Conservation (phyloP, 352 stramenopile species). For the Phytophthora syringae region DNA sequence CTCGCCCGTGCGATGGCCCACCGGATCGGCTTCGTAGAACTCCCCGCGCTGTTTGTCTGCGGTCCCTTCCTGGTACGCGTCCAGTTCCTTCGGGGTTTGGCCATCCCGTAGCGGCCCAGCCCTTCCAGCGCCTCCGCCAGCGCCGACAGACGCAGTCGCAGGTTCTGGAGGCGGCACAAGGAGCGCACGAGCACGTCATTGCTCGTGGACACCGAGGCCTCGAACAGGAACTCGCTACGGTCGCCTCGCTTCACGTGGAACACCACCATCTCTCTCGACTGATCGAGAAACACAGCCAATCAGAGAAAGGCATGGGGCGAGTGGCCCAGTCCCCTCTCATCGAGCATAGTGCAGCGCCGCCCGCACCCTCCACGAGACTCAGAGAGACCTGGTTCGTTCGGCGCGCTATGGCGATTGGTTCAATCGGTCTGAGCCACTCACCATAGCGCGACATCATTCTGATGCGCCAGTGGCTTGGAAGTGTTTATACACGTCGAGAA, state of each 20-base stretch:
- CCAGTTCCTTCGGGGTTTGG: slow-evolving; percentile 89
- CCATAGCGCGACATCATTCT: too few relatives aligned
- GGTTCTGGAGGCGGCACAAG: slow-evolving; percentile 87
- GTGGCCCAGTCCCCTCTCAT: too few relatives aligned
- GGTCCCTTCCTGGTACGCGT: slow-evolving; percentile 81
- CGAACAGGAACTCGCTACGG: slow-evolving; percentile 92
- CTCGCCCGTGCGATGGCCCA: slow-evolving; percentile 88
- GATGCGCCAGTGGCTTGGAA: too few relatives aligned
- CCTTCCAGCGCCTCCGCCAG: slow-evolving; percentile 81
- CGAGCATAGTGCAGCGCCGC: too few relatives aligned
- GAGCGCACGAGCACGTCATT: slow-evolving; percentile 89
- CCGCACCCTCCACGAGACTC: too few relatives aligned
- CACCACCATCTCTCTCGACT: slow-evolving; percentile 92
- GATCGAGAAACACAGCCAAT: too few relatives aligned
- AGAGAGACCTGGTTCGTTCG: too few relatives aligned
- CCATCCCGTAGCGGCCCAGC: slow-evolving; percentile 84
- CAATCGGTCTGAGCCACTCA: too few relatives aligned
- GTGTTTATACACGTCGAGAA: too few relatives aligned
- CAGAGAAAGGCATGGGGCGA: too few relatives aligned
- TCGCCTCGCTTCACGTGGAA: slow-evolving; percentile 90
- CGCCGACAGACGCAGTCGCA: slow-evolving; percentile 67
- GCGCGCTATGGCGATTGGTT: too few relatives aligned
- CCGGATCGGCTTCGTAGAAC: slow-evolving; percentile 88
- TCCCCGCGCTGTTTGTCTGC: slow-evolving; percentile 64
- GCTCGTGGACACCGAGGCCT: slow-evolving; percentile 72